Conservation (phyloP, 768 basidiomycete species). For the Boletus sp. region DNA sequence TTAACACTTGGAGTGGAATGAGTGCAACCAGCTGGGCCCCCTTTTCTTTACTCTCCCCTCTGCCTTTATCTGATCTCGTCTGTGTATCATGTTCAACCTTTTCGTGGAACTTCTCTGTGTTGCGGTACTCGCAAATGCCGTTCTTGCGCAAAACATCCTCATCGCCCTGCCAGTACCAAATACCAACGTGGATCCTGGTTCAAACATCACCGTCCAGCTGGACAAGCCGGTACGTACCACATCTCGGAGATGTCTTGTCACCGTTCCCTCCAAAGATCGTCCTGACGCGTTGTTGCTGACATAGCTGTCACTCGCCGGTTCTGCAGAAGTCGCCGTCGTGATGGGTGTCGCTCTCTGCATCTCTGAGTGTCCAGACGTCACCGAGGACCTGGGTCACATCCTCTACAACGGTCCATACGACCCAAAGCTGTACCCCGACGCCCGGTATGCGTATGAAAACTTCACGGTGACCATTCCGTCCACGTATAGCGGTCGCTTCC, state of each 20-base stretch:
- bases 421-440: background rate
- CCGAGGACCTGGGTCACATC: background rate
- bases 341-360: background rate
- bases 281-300: background rate
- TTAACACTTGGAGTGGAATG: too few relatives aligned
- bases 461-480: constrained; percentile 5
- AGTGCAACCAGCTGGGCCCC: background rate
- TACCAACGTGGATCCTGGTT: constrained; percentile 33
- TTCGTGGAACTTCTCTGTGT: constrained; percentile 5
- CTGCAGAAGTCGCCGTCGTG: constrained; percentile 6
- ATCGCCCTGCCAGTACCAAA: constrained; percentile 37
- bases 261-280: too few relatives aligned
- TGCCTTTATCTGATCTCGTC: background rate
- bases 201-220: constrained; percentile 38
- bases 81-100: constrained; percentile 1
- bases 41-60: background rate
- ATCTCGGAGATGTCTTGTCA: background rate
- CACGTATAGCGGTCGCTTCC: background rate
- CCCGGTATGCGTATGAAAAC: background rate
- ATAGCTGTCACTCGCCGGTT: background rate
- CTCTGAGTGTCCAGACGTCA: background rate
- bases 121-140: constrained; percentile 7
- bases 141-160: constrained; percentile 37
- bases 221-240: constrained; percentile 37
- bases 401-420: background rate